A percentile compares a stretch with the other conserved stretches of the same genome.
These are phyloP conservation scores for Lizonia empirigonia DNA, from an alignment of 2,329 filamentous ascomycete genomes.

Conservation along the genomic window DNA sequence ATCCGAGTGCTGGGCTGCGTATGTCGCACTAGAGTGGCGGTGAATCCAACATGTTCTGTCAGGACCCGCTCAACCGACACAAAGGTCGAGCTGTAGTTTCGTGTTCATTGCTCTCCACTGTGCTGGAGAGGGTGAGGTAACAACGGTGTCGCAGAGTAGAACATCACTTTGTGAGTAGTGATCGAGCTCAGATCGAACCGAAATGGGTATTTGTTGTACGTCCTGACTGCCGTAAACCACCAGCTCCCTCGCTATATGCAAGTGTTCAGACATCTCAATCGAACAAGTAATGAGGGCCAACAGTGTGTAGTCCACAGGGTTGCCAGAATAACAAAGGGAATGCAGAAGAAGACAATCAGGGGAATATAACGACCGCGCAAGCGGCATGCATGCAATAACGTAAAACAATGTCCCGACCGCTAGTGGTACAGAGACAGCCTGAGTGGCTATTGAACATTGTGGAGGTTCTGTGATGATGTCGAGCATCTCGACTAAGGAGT, in stretches of 20 bases:
- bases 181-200: slow-evolving; percentile 6
- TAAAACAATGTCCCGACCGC: slow-evolving; percentile 11
- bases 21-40: slow-evolving; percentile 23
- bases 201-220: slow-evolving; percentile 19
- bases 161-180: background rate
- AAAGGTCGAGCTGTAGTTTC: slow-evolving; percentile 1
- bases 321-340: slow-evolving; percentile 14
- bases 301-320: slow-evolving; percentile 6
- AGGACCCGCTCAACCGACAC: background rate
- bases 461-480: background rate
- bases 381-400: slow-evolving; percentile 17
- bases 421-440: slow-evolving; percentile 10
- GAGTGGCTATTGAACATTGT: background rate
- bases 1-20: no score
- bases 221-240: slow-evolving; percentile 11
- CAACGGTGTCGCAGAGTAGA: background rate
- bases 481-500: background rate
- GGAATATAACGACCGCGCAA: slow-evolving; percentile 19
- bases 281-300: slow-evolving; percentile 2
- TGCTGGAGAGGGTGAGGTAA: background rate
- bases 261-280: slow-evolving; percentile 1
- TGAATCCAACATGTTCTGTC: slow-evolving; percentile 7
- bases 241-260: slow-evolving; percentile 20
- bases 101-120: slow-evolving; percentile 6
- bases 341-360: slow-evolving; percentile 19